Conservation (phyloP, 2,329 filamentous ascomycete genomes). For the Scedosporium boydii region DNA sequence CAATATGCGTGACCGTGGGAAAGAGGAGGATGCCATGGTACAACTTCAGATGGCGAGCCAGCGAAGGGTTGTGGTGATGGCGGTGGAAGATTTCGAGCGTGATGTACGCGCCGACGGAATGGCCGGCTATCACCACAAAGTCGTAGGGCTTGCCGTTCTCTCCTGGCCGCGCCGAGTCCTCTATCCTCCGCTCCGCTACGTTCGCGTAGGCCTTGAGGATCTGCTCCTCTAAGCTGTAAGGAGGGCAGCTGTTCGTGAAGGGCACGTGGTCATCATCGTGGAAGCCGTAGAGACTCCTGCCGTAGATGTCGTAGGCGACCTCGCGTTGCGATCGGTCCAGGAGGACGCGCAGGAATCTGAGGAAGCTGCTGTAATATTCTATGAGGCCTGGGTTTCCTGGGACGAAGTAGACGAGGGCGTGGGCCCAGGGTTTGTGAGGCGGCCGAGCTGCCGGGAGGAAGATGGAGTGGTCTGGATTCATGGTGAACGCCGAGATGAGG, state of each 20-base stretch:
- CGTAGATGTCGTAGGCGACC: conserved; percentile 43
- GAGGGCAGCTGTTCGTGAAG: conserved; percentile 29
- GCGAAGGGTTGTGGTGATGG: conserved; percentile 29
- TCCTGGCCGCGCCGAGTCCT: conserved; percentile 12
- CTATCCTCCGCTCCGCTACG: conserved; percentile 21
- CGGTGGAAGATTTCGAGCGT: conserved; percentile 57
- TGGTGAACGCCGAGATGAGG: not conserved
- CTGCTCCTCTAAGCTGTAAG: conserved; percentile 44
- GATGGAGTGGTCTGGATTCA: conserved; percentile 1
- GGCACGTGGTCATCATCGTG: conserved; percentile 40
- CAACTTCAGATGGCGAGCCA: conserved; percentile 30
- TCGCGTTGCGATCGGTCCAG: conserved; percentile 33
- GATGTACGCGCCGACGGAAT: conserved; percentile 68
- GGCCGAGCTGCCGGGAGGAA: conserved; percentile 17
- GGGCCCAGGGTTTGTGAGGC: conserved; percentile 12
- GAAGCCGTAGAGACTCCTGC: conserved; percentile 50
- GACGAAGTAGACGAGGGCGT: conserved; percentile 58
- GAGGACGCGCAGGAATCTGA: conserved; percentile 44
- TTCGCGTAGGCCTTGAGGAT: conserved; percentile 33
- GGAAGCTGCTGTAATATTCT: conserved; percentile 62
- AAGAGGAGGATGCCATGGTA: conserved; percentile 56
- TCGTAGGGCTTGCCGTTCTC: conserved; percentile 34
- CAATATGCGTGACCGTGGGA: conserved; percentile 65
- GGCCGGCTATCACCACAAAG: conserved; percentile 58
- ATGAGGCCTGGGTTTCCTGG: conserved; percentile 70